Evolutionary conservation across 2,329 filamentous ascomycete genomes (phyloP).

Genomic region (Colletotrichum sp.): DNA sequence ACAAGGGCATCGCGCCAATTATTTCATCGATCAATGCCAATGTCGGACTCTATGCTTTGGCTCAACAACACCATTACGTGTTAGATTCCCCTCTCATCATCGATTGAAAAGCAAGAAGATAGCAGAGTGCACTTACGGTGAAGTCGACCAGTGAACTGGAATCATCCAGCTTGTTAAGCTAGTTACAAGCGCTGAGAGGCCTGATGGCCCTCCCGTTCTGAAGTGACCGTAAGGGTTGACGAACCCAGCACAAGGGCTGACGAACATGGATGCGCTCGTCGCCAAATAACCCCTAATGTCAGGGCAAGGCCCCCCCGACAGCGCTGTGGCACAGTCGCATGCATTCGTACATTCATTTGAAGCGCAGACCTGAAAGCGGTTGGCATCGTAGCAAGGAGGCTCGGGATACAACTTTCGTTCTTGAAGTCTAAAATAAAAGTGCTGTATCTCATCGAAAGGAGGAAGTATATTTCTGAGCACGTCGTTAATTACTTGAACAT

Average conservation of each 20-base stretch:
- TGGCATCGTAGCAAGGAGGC: background rate
- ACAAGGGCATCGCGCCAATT: background rate
- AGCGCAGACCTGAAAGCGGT: background rate
- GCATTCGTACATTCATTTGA: background rate
- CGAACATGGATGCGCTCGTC: background rate
- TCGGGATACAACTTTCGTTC: background rate
- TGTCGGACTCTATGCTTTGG: rapidly evolving
- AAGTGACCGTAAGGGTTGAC: background rate
- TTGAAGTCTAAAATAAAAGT: background rate
- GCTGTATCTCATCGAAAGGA: background rate
- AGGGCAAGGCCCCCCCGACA: background rate
- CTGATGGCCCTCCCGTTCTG: background rate
- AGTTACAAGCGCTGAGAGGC: background rate
- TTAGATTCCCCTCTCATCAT: background rate
- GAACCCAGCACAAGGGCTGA: background rate
- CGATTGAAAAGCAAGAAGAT: background rate
- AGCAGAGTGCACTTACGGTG: background rate
- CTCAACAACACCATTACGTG: background rate
- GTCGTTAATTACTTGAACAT: background rate
- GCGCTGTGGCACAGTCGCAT: background rate
- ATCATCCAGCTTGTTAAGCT: background rate
- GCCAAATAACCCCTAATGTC: background rate
- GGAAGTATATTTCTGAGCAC: background rate
- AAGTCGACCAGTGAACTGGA: rapidly evolving
- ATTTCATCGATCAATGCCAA: rapidly evolving